Base-by-base conservation (phyloP, 306 rosid species). In the Cucurbita maxima region DNA sequence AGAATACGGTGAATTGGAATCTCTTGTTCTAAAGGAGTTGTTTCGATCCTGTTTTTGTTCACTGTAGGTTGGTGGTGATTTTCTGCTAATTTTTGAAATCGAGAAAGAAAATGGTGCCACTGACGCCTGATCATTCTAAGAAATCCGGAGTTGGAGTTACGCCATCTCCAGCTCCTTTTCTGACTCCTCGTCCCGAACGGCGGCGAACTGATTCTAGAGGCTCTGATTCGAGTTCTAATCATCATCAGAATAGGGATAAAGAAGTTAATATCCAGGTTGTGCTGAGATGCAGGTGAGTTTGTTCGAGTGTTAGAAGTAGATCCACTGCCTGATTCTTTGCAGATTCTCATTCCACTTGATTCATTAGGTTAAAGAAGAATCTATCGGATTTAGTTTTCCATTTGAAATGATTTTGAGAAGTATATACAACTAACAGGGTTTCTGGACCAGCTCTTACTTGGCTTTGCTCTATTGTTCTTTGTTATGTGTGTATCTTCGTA, bases 181-280 rank as follows among this genome's bases (percentile, higher is more conserved):
- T 87, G 0, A 94, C 99, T 7, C 99, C 99, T 57, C 97, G 96
- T 16, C 96, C 97, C 0, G 97, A 91, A 76, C 85, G 89, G 18
- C 87, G 95, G 2, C 96, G 96, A 37, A 74, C 82, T 3, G 96
- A 88, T 50, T 79, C 89, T 0, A 80, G 89, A 82, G 83, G 85
- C 4, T 56, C 86, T 16, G 96, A 93, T 47, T 82, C 84, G 80
- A 78, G 54, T 80, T 75, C 82, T 38, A 85, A 50, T 7, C 54
- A 50, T 70, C 89, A 87, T 48, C 88, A 79, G 37, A 92, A 87
- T 63, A 87, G 77, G 78, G 97, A 90, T 53, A 89, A 74, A 77
- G 97, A 88, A 78, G 81, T 86, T 22, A 90, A 91, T 44, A 88
- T 94, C 3, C 97, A 94, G 76, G 97, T 94, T 76, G 75, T 94